Base-by-base conservation (phyloP, 768 basidiomycete species). In the Suillus placidus region DNA sequence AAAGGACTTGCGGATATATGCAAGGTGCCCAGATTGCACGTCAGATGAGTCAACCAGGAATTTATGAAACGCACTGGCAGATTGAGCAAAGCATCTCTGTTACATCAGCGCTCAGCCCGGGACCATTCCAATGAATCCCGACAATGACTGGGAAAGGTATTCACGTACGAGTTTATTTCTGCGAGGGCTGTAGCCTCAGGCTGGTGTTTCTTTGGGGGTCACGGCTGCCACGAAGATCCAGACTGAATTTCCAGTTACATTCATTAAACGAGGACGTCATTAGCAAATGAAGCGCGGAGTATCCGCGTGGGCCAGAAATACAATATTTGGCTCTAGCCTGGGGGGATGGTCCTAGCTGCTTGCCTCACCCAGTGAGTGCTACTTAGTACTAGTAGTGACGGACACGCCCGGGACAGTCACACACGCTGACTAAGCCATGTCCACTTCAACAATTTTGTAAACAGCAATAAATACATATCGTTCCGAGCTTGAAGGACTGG, bases 361-460 rank as follows among this genome's bases (percentile, higher is more conserved):
- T n/a, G 26, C 26, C 26, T 26, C 26, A 26, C 26, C 26, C n/a
- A n/a, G n/a, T n/a, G n/a, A n/a, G n/a, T n/a, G n/a, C n/a, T n/a
- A n/a, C n/a, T n/a, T n/a, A n/a, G n/a, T n/a, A n/a, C n/a, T 26
- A 26, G 1, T 26, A 26, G 26, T 26, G 26, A 26, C 26, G 26
- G 57, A 60, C 26, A 18, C 26, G 26, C 57, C 38, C 58, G 58
- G 58, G 38, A 30, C 3, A 26, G 23, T 26, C 14, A 14, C 51
- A 20, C 6, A 5, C 26, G 40, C 26, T 60, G 58, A 60, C 58
- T 60, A 60, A 60, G 58, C 58, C 20, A 32, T 26, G 9, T 1
- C 37, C 37, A 9, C 23, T 32, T 26, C 51, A 38, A 38, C 40
- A 60, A 60, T 30, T 60, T 60, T 60, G 58, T 26, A 42, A 60